Evolutionary conservation across 352 stramenopile genomes (phyloP), one percentile per base, ranked within the genome.

Genomic region (Phytophthora ohioensis): DNA sequence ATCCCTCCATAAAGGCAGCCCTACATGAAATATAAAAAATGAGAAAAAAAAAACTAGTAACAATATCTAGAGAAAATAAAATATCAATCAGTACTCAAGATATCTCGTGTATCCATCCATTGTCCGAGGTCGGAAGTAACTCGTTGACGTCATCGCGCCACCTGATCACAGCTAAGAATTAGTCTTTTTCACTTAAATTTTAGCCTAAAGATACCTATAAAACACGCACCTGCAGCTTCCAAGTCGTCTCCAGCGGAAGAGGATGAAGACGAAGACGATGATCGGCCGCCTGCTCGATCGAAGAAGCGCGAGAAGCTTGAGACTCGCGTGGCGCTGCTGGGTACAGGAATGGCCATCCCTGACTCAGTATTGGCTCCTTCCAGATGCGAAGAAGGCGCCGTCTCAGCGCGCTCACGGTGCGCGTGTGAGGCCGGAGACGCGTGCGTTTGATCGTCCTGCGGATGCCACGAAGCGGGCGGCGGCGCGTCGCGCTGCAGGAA

Each of bases 1-100:
- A 91, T 11, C 89, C 89, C 45, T 91, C 80, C 86, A 93, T 91
- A 63, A 82, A 86, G 27, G 81, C 81, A 69, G 86, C 83, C 62
- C 85, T 93, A 47, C 38, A 51, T 30, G 27, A 61, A 32, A 27
- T 27, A 27, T 27, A 27, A 27, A 2, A 27, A 27, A 27, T 27
- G 21, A 27, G 21, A 27, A 27, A 27, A 31, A 27, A 31, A 45
- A 62, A 17, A 47, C 27, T 17, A 63, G 41, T 31, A 27, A 46
- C 5, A 17, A 48, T 7, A 46, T 13, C 21, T 27, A 27, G 21
- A 27, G 21, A 27, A 27, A 27, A 27, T 27, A 27, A 27, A 27
- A 27, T 27, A 27, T 27, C 21, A 27, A 27, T 27, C 21, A 27
- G 21, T 75, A 90, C 82, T 91, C 82, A 38, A 91, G 78, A 65